A percentile compares a stretch with the other conserved stretches of the same genome.
Evolutionary conservation across 495 filamentous ascomycete species (phyloP).

Genomic region (Penicillium cinerascens): DNA sequence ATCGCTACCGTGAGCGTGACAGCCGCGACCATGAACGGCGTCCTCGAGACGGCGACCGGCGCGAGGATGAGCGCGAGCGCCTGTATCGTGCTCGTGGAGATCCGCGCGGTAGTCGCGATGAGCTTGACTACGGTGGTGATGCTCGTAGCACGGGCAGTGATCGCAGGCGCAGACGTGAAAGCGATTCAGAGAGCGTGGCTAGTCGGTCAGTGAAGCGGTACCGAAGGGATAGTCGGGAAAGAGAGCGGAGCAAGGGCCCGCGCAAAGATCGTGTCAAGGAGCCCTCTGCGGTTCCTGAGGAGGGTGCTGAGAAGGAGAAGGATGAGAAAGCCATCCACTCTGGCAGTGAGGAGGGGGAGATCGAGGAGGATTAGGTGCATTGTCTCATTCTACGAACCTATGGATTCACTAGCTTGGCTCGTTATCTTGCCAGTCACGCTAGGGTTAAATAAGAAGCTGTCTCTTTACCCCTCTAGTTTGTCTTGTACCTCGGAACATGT

Average conservation of each 20-base stretch:
- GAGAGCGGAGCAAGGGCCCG: constrained; percentile 55
- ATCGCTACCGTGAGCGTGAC: constrained; percentile 48
- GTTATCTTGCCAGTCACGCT: background rate
- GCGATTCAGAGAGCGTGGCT: constrained; percentile 67
- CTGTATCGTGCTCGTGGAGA: constrained; percentile 80
- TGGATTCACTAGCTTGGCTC: background rate
- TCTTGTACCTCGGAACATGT: background rate
- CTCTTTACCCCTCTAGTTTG: background rate
- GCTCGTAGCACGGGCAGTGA: constrained; percentile 58
- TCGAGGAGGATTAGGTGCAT: constrained; percentile 74
- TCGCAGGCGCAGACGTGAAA: constrained; percentile 59
- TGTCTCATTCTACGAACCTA: background rate
- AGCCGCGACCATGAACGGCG: constrained; percentile 52
- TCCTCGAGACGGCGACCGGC: constrained; percentile 47
- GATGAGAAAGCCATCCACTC: constrained; percentile 69
- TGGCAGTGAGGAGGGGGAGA: constrained; percentile 97
- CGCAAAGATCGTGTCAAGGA: constrained; percentile 61
- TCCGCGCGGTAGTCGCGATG: constrained; percentile 67
- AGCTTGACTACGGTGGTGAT: constrained; percentile 86
- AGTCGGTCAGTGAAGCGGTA: constrained; percentile 54
- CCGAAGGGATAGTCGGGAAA: constrained; percentile 43
- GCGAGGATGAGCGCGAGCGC: constrained; percentile 82
- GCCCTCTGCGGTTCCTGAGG: constrained; percentile 40
- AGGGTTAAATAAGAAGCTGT: background rate
- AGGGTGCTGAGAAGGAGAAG: constrained; percentile 50